Evolutionary conservation across 1,284 basidiomycete species (phyloP), one percentile per base, ranked within the genome.

Genomic region (Butyriboletus pseudospeciosus): DNA sequence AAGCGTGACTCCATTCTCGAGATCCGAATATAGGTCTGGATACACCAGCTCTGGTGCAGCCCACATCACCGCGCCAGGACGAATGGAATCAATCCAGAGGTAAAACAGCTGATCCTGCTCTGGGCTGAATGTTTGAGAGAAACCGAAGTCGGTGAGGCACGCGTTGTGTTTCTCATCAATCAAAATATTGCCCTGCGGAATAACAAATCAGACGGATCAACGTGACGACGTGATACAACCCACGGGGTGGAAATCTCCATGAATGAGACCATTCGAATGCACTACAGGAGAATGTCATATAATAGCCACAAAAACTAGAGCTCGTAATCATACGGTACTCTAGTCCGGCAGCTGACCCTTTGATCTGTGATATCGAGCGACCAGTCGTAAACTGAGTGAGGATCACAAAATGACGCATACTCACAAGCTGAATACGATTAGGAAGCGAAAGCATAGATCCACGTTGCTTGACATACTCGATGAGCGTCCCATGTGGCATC

Each of bases 401-500:
- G 7, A 4, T 30, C 28, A 9, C 6, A 23, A 1, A 40, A 41
- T 26, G 2, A 23, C 5, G 13, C 7, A 17, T 25, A 36, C 49
- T 49, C 36, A 57, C 56, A 1, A 58, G 54, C 23, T 8, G 35
- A 23, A 57, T 34, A 12, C 56, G 56, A 28, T 9, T 25, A 9
- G 20, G 16, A 5, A 48, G 14, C 3, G 45, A 32, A 16, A 34
- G 47, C 7, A 5, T 14, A 3, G 1, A 7, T 7, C 17, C 34
- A 25, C 20, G 13, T 8, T 17, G 14, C 20, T 12, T 44, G 25
- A 55, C 32, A 45, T 45, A 51, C 7, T 48, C 36, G n/a, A 2
- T 6, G 7, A 58, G 57, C 1, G 57, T 59, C 32, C 52, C 57
- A 25, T 36, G n/a, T 16, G 52, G 36, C 57, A 59, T 58, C 57